Base-by-base conservation (phyloP, 495 filamentous ascomycete genomes). In the Penicillium mononematosum region DNA sequence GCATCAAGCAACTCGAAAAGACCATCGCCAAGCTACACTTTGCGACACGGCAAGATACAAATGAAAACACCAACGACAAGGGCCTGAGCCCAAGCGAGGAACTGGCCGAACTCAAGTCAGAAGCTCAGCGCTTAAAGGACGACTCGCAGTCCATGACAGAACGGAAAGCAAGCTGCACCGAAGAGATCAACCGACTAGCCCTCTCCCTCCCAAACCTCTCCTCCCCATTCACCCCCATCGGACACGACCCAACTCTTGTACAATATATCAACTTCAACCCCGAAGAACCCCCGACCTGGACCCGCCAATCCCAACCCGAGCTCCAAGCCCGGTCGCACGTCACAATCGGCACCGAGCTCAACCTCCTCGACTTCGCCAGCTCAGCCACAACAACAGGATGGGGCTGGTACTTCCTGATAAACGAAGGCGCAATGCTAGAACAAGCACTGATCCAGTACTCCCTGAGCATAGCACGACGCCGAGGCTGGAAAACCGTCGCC, bases 321-420 rank as follows among this genome's bases (percentile, higher is more conserved):
- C 38, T 64, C 62, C 60, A 64, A 20, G 53, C 66, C 24, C 76
- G 76, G 22, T 90, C 88, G 0, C 94, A 98, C 69, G 87, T 91
- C 7, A 81, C 92, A 58, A 89, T 98, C 59, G 95, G 95, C 24
- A 77, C 82, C 2, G 82, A 88, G 59, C 81, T 98, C 0, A 81
- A 85, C 20, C 76, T 98, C 2, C 75, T 98, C 46, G 95, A 98
- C 73, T 97, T 98, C 65, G 78, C 85, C 11, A 83, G 78, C 50
- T 90, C 92, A 3, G 86, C 84, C 19, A 86, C 82, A 9, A 85
- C 89, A 19, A 89, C 85, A 34, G 94, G 94, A 16, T 98, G 92
- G 92, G 94, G 94, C 0, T 98, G 92, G 91, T 98, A 98, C 73
- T 96, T 88, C 70, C 84, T 98, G 0, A 79, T 86, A 32, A 89